phyloP scores from a whole-genome alignment of 106 monocot genomes.

The Posidonia australis region DNA sequence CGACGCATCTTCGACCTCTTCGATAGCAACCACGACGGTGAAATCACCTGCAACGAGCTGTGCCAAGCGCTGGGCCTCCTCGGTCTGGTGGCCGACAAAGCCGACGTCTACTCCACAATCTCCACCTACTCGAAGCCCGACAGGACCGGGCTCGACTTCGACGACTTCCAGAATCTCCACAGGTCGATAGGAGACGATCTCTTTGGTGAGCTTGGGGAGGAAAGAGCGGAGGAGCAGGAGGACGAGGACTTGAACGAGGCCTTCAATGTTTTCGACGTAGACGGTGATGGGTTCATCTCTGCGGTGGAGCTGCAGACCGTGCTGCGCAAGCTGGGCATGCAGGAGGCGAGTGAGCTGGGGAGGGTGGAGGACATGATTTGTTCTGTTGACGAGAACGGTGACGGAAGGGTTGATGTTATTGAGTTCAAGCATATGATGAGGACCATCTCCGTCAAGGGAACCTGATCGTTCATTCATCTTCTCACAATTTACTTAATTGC shows the following conservation, averaged over 20 bases:
- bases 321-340: constrained; percentile 18
- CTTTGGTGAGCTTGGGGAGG: neutral
- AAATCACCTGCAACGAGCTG: constrained; percentile 38
- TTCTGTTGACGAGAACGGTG: constrained; percentile 18
- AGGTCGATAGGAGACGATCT: constrained; percentile 3
- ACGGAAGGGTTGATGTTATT: constrained; percentile 21
- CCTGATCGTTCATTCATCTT: no score
- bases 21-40: constrained; percentile 46
- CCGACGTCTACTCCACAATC: constrained; percentile 29
- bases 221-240: neutral
- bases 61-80: constrained; percentile 24
- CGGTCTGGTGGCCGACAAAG: constrained; percentile 26
- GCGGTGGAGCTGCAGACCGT: constrained; percentile 27
- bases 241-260: constrained; percentile 20
- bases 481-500: no score
- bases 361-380: constrained; percentile 23
- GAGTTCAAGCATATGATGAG: constrained; percentile 35
- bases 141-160: constrained; percentile 46
- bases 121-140: constrained; percentile 26
- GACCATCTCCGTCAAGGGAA: neutral
- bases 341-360: constrained; percentile 12
- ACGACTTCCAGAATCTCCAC: constrained; percentile 40
- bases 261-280: constrained; percentile 30
- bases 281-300: constrained; percentile 28
- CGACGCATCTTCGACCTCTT: constrained; percentile 65